phyloP scores from a whole-genome alignment of 805 yeast species.

The Monosporozyma aerobia region DNA sequence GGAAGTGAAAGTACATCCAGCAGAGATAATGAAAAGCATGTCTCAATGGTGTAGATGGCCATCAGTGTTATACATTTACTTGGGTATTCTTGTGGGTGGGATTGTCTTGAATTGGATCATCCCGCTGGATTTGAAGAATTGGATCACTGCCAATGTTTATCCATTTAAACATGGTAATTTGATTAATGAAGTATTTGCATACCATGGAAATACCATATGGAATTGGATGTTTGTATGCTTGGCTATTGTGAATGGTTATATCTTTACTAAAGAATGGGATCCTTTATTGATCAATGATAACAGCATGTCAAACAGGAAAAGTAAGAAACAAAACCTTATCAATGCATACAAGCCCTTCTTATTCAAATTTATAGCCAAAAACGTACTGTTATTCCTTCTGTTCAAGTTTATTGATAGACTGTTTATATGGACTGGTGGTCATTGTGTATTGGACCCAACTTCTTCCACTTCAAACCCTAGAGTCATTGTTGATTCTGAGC shows the following conservation, averaged over 20 bases:
- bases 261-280: conserved; percentile 5
- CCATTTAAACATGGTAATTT: conserved; percentile 21
- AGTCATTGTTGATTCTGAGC: conserved; percentile 16
- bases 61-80: conserved; percentile 1
- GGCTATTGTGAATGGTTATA: conserved; percentile 13
- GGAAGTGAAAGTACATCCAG: neutral
- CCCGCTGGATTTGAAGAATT: conserved; percentile 12
- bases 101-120: conserved; percentile 11
- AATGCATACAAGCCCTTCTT: conserved; percentile 15
- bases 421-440: conserved; percentile 30
- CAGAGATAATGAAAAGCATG: neutral
- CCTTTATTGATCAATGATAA: conserved; percentile 10
- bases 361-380: conserved; percentile 22
- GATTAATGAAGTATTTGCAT: conserved; percentile 30
- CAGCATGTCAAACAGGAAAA: neutral
- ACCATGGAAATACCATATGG: conserved; percentile 29
- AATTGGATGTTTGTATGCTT: conserved; percentile 17
- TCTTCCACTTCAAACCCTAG: conserved; percentile 13
- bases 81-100: conserved; percentile 10
- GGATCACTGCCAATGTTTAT: conserved; percentile 10
- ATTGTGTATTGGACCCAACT: conserved; percentile 17
- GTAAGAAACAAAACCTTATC: neutral
- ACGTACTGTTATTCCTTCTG: conserved; percentile 13
- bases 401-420: conserved; percentile 28
- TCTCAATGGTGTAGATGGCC: neutral